These are phyloP conservation scores for Jimgerdemannia flammicorona DNA, from an alignment of 192 early-diverging fungal species.

Conservation along the genomic window DNA sequence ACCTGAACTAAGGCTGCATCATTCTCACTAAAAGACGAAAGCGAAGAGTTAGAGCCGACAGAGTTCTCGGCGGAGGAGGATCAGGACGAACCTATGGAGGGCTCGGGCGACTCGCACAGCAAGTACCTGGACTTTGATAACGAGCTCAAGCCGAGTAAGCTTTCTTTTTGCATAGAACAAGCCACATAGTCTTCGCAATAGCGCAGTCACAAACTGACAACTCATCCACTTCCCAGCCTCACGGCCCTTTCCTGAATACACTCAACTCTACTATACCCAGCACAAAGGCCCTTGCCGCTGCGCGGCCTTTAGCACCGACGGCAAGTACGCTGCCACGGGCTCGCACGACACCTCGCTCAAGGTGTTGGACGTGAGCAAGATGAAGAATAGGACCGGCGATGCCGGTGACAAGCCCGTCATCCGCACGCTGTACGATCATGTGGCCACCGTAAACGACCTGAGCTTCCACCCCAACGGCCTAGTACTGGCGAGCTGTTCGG, in stretches of 20 bases:
- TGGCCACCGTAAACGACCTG: slow-evolving; percentile 74
- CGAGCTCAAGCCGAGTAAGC: not conserved
- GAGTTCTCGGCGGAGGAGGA: slow-evolving; percentile 9
- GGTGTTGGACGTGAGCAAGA: slow-evolving; percentile 82
- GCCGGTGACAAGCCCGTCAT: slow-evolving; percentile 81
- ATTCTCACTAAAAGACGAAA: slow-evolving; percentile 12
- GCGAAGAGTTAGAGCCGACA: slow-evolving; percentile 32
- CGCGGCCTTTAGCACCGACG: slow-evolving; percentile 51
- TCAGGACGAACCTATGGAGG: not conserved
- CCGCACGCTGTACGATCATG: slow-evolving; percentile 87
- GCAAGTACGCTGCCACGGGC: slow-evolving; percentile 85
- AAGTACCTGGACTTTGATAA: not conserved
- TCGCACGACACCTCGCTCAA: slow-evolving; percentile 87
- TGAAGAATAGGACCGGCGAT: slow-evolving; percentile 64
- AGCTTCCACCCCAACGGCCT: slow-evolving; percentile 92
- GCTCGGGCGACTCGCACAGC: not conserved
- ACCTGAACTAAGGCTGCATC: too few relatives aligned
- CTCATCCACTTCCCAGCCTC: slow-evolving; percentile 3
- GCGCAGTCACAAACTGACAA: not conserved
- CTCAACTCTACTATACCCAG: slow-evolving; percentile 30
- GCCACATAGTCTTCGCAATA: too few relatives aligned
- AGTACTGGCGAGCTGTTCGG: slow-evolving; percentile 82
- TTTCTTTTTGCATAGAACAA: not conserved
- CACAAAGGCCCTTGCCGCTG: slow-evolving; percentile 30
- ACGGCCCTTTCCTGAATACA: slow-evolving; percentile 23